Base-by-base conservation (phyloP, 2,329 filamentous ascomycete genomes). In the Trichoderma aggressivum region DNA sequence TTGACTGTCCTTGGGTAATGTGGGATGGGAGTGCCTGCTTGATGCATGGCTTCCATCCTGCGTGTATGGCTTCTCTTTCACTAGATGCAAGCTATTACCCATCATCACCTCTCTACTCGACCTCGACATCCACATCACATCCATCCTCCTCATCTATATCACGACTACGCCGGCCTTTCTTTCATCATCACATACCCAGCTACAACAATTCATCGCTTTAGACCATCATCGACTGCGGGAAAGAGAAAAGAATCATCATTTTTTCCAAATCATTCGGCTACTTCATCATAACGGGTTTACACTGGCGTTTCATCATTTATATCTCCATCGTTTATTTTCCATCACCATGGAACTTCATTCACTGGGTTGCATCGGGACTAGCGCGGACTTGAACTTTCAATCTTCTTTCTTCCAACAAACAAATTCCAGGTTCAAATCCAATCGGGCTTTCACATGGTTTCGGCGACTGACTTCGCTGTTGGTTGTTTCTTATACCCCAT, bases 301-400 rank as follows among this genome's bases (percentile, higher is more conserved):
- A 66, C 63, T 50, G 63, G 63, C 63, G 63, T 66, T 55, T 21
- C 26, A 43, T 63, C 26, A 39, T 47, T n/a, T 50, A n/a, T 47
- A 14, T 43, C 16, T n/a, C 39, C 39, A 43, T 50, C 43, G 12
- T 50, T 21, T 50, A 5, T 47, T 21, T 50, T 50, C 43, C 43
- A 50, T 21, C 43, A 50, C 43, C n/a, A 53, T 60, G 21, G 56
- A 61, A 61, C 39, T 61, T 69, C 65, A 69, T 61, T 69, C 56
- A 69, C 56, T 69, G 65, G 65, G 56, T 61, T 61, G 65, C 65
- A 61, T 69, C 28, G 65, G 65, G 55, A 50, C 36, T 58, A 67
- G 65, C 65, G 65, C 21, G 55, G 65, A 56, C 56, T 69, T 61
- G 56, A 43, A 34, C 30, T 66, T 56, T 61, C 21, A 58, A 39